Evolutionary conservation across 148 eudicot genomes (phyloP).

Genomic region (Silene latifolia): DNA sequence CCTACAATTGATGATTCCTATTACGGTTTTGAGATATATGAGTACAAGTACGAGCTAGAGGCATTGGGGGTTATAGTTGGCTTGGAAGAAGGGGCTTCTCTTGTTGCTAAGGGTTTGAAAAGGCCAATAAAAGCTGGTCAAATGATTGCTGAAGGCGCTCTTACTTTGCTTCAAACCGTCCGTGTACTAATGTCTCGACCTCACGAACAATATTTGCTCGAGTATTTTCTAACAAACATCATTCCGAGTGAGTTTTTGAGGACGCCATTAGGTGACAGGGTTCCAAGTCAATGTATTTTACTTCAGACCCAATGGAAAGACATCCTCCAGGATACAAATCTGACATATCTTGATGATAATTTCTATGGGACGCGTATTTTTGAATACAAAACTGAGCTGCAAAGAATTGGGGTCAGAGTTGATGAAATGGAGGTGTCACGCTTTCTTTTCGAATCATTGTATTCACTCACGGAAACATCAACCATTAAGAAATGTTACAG

Average conservation of each 20-base stretch:
- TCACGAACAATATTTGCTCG: not conserved
- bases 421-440: conserved; percentile 4
- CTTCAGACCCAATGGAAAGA: conserved; percentile 14
- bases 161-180: conserved; percentile 3
- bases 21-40: conserved; percentile 20
- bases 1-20: conserved; percentile 29
- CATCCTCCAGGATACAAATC: conserved; percentile 4
- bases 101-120: conserved; percentile 3
- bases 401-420: conserved; percentile 11
- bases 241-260: conserved; percentile 13
- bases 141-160: conserved; percentile 8
- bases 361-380: conserved; percentile 14
- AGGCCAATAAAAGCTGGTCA: conserved; percentile 9
- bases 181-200: not conserved
- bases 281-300: conserved; percentile 7
- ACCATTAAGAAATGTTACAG: not conserved
- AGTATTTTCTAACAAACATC: not conserved
- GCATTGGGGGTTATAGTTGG: conserved; percentile 11
- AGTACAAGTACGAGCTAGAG: conserved; percentile 10
- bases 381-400: not conserved
- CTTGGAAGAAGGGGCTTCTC: conserved; percentile 6
- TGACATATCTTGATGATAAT: conserved; percentile 10
- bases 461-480: conserved; percentile 8
- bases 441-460: conserved; percentile 5
- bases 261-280: conserved; percentile 3